Percentiles rank a stretch among this genome's conserved stretches.
Conservation (phyloP, 2,329 filamentous ascomycete species). For the Coleophoma crateriformis region DNA sequence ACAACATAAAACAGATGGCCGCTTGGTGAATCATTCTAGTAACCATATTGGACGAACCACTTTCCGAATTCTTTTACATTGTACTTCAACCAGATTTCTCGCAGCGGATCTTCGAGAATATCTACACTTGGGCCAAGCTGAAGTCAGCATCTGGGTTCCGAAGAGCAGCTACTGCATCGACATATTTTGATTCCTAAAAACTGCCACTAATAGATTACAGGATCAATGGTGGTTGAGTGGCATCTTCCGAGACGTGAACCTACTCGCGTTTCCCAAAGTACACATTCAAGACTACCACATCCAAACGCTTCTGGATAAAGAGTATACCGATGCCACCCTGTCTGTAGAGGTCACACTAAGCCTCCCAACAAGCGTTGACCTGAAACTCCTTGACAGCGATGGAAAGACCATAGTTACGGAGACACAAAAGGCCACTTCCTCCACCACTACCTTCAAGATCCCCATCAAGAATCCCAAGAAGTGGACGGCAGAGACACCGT, state of each 20-base stretch:
- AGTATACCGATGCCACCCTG: constrained; percentile 45
- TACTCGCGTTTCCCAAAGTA: constrained; percentile 40
- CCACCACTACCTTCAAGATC: constrained; percentile 10
- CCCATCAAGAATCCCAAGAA: constrained; percentile 48
- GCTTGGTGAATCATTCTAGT: too few relatives aligned
- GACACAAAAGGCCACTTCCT: constrained; percentile 5
- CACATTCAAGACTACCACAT: constrained; percentile 46
- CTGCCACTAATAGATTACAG: constrained; percentile 13
- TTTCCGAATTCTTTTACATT: too few relatives aligned
- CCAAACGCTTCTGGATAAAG: constrained; percentile 44
- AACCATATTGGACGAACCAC: too few relatives aligned
- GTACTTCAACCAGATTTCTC: too few relatives aligned
- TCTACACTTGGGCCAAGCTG: too few relatives aligned
- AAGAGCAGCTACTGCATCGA: too few relatives aligned
- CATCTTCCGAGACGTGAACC: constrained; percentile 49
- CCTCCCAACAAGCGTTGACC: constrained; percentile 24
- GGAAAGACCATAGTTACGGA: constrained; percentile 27
- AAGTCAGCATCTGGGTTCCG: too few relatives aligned
- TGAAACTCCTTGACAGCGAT: constrained; percentile 40
- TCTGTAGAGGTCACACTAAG: constrained; percentile 40
- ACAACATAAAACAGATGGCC: too few relatives aligned
- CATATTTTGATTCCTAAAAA: background rate
- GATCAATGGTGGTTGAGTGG: constrained; percentile 47
- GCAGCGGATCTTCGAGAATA: too few relatives aligned
- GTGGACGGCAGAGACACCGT: constrained; percentile 64